Percentiles rank a stretch among this genome's conserved stretches.
Conservation (phyloP, 306 rosid genomes). For the Malus sylvestris region DNA sequence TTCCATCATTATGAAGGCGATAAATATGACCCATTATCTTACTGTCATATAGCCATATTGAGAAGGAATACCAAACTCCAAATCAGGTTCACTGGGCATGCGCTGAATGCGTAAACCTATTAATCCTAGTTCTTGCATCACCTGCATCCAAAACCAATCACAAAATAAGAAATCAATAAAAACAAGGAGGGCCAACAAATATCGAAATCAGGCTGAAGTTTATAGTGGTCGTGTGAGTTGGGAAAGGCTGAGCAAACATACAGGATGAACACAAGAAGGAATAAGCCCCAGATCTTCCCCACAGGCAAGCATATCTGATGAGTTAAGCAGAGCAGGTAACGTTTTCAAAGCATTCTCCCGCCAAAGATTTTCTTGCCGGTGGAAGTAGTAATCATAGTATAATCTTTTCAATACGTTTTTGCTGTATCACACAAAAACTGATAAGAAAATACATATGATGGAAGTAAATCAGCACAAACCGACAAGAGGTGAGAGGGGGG, state of each 20-base stretch:
- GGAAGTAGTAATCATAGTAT: constrained; percentile 87
- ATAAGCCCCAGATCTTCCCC: constrained; percentile 98
- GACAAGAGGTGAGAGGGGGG: not conserved
- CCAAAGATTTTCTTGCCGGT: constrained; percentile 96
- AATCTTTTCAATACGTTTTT: constrained; percentile 71
- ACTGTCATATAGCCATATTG: constrained; percentile 91
- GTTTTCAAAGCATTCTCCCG: constrained; percentile 89
- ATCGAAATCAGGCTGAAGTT: not conserved
- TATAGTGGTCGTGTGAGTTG: not conserved
- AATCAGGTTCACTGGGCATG: constrained; percentile 81
- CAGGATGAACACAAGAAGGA: constrained; percentile 98
- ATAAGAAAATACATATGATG: constrained; percentile 15
- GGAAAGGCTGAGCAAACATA: constrained; percentile 29
- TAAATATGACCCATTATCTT: constrained; percentile 12
- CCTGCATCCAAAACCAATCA: constrained; percentile 40
- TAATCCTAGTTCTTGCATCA: constrained; percentile 91
- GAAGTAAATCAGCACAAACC: not conserved
- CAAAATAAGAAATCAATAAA: not conserved
- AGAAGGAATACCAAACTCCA: constrained; percentile 92
- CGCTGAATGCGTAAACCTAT: constrained; percentile 95
- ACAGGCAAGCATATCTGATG: constrained; percentile 88
- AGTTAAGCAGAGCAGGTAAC: constrained; percentile 77
- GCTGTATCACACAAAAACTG: constrained; percentile 39
- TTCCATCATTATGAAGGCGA: not conserved
- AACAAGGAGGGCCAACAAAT: not conserved